Conservation (phyloP, 2,329 filamentous ascomycete species). For the Xylariomycetidae sp. region DNA sequence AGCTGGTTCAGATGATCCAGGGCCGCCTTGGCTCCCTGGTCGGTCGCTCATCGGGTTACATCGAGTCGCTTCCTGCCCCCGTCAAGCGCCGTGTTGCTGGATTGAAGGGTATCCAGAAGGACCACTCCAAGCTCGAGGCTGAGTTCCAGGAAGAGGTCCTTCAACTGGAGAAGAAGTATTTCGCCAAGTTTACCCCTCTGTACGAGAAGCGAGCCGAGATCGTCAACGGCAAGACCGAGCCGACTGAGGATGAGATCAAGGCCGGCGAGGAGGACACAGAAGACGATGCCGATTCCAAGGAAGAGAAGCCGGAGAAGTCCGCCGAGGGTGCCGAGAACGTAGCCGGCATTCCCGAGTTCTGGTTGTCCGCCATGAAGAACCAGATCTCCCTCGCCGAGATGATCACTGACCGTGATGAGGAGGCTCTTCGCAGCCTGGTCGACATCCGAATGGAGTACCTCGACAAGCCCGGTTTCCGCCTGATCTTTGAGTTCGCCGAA, state of each 20-base stretch:
- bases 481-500: constrained; percentile 93
- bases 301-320: constrained; percentile 50
- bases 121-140: constrained; percentile 95
- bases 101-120: constrained; percentile 96
- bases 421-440: constrained; percentile 78
- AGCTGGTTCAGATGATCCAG: constrained; percentile 95
- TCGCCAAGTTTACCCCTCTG: constrained; percentile 94
- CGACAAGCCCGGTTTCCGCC: constrained; percentile 93
- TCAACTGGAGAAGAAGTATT: constrained; percentile 98
- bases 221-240: constrained; percentile 80
- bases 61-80: constrained; percentile 84
- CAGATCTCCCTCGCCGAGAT: constrained; percentile 95
- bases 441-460: constrained; percentile 99
- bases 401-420: constrained; percentile 97
- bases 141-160: constrained; percentile 98
- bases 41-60: constrained; percentile 92
- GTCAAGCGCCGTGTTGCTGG: constrained; percentile 92
- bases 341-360: constrained; percentile 95
- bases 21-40: constrained; percentile 90
- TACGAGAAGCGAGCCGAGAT: constrained; percentile 94
- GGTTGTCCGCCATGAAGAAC: constrained; percentile 99
- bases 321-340: constrained; percentile 46
- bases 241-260: constrained; percentile 79
- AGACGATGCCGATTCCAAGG: constrained; percentile 43
- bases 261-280: constrained; percentile 77